Base-by-base conservation (phyloP, 805 yeast genomes). In the Yarrowia hollandica region DNA sequence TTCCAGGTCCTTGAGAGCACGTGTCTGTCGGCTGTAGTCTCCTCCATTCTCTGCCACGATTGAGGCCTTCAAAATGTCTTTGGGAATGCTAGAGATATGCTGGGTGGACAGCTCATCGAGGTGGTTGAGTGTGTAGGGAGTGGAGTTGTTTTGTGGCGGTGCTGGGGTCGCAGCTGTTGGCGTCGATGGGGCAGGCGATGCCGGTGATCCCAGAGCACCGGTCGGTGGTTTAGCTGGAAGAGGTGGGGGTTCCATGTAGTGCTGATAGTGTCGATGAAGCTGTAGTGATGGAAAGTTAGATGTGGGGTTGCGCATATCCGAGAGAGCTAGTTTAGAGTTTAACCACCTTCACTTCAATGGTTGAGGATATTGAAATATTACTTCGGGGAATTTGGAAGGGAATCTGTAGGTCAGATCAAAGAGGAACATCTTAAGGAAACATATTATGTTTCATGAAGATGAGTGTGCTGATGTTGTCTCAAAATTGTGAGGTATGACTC, bases 161-260 rank as follows among this genome's bases (percentile, higher is more conserved):
- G 25, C 19, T 28, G 52, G 52, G 1, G 52, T 19, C 2, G 35
- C 35, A 9, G 19, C 26, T 9, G 19, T 19, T 4, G 55, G 55
- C 5, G 55, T 48, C 2, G 55, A 31, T 5, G 38, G 55, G 1
- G 55, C 39, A 12, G 55, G 39, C 4, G 55, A 22, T 6, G 39
- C 39, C 4, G 39, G 39, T 2, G 55, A 48, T 6, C 39, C 55
- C 26, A 31, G 18, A 48, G 39, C 38, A 5, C 30, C 55, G 9
- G 33, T 33, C 25, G 34, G 35, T 4, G 58, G 58, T 19, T 52
- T 52, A 1, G 58, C 58, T 5, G 58, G 58, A 5, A 52, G 44
- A 8, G 58, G 58, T 4, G 58, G 58, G 2, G 58, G 58, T 14
- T 52, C 58, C 58, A 52, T 52, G 18, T 31, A 31, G 22, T 46